Percentiles rank a stretch among this genome's conserved stretches.
phyloP scores from a whole-genome alignment of 345 rosid genomes.

The Raphanus raphanistrum region DNA sequence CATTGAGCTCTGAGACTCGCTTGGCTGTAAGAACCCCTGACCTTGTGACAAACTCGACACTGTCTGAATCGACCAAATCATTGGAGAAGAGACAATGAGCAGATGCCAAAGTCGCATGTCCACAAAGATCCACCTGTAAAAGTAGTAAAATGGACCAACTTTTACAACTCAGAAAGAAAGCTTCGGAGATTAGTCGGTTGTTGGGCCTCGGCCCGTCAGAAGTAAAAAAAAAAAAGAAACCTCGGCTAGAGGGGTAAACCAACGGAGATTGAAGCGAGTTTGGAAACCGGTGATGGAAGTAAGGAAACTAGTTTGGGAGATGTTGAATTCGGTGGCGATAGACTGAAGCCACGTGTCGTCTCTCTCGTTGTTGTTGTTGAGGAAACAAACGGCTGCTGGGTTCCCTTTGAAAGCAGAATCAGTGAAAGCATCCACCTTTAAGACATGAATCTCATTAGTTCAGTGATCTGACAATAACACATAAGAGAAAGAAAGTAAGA shows the following conservation, averaged over 20 bases:
- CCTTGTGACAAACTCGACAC: constrained; percentile 63
- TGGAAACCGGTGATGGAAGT: constrained; percentile 25
- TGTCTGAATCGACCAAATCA: constrained; percentile 50
- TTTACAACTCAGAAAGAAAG: too few species aligned
- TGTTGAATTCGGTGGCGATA: constrained; percentile 57
- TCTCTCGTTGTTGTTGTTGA: constrained; percentile 55
- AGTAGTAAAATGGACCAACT: too few species aligned
- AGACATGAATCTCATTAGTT: not conserved
- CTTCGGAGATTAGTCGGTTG: too few species aligned
- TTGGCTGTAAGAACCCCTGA: constrained; percentile 73
- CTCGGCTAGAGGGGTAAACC: constrained; percentile 66
- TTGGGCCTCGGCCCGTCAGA: too few species aligned
- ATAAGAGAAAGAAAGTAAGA: not conserved
- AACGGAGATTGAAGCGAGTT: constrained; percentile 54
- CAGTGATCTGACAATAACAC: not conserved
- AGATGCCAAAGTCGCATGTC: constrained; percentile 88
- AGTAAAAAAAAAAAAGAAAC: not conserved
- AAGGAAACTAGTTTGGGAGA: constrained; percentile 56
- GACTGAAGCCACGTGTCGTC: constrained; percentile 74
- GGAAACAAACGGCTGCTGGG: constrained; percentile 83
- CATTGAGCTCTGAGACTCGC: constrained; percentile 35
- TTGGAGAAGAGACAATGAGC: constrained; percentile 62
- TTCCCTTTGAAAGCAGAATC: constrained; percentile 78
- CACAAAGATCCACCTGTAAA: constrained; percentile 60
- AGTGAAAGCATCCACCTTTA: constrained; percentile 73